Conservation (phyloP, 1,139 yeast species). For the Chernovozyma aurita region DNA sequence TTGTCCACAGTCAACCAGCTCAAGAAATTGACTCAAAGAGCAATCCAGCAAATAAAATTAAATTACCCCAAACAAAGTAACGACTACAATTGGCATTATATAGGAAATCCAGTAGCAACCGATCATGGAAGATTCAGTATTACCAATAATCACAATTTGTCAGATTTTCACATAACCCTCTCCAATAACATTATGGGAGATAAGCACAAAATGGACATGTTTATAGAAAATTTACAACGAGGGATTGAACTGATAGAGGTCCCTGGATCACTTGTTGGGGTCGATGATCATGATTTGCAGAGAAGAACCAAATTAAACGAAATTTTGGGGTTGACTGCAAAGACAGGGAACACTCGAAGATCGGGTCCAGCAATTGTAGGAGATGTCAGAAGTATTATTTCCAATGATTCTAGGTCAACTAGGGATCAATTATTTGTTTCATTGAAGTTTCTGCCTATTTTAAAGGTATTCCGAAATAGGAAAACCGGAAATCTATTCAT, state of each 20-base stretch:
- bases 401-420: too few species aligned
- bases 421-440: neutral
- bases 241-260: conserved; percentile 2
- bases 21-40: conserved; percentile 4
- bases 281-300: conserved; percentile 1
- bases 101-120: conserved; percentile 7
- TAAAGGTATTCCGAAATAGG: conserved; percentile 1
- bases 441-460: neutral
- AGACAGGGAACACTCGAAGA: neutral
- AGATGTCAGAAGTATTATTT: too few species aligned
- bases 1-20: conserved; percentile 1
- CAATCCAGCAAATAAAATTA: conserved; percentile 1
- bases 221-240: conserved; percentile 2
- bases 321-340: conserved; percentile 2
- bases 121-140: conserved; percentile 7
- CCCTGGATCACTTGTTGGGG: neutral
- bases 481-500: conserved; percentile 6
- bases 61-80: conserved; percentile 2
- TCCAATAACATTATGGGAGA: conserved; percentile 6
- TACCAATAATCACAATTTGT: conserved; percentile 7
- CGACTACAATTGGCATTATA: conserved; percentile 6
- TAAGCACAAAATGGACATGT: conserved; percentile 4
- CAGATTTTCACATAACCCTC: conserved; percentile 8
- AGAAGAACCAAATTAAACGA: conserved; percentile 1
- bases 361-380: neutral